These are phyloP conservation scores for Otatea glauca DNA, from an alignment of 176 grass and related monocot genomes.

Conservation along the genomic window DNA sequence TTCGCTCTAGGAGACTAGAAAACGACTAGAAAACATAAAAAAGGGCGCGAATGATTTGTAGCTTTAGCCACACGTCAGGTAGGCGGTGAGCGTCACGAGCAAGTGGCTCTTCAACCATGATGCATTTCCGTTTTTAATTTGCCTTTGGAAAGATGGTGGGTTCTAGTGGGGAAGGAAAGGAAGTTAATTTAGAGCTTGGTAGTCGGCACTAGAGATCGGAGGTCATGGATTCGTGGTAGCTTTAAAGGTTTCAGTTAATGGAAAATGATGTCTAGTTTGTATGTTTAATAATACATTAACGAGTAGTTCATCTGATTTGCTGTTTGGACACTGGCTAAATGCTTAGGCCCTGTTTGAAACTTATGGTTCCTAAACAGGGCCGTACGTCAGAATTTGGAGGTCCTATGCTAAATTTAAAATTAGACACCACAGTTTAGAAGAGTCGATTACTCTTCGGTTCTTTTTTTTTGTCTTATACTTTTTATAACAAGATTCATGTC, in stretches of 20 bases:
- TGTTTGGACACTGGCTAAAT: not conserved
- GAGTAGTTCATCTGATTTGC: not conserved
- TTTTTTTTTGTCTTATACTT: no score
- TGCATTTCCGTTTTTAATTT: not conserved
- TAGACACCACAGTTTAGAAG: no score
- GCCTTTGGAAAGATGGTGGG: slow-evolving; percentile 33
- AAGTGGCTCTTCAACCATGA: slow-evolving; percentile 28
- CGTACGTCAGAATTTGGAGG: no score
- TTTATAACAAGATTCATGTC: no score
- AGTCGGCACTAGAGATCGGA: slow-evolving; percentile 6
- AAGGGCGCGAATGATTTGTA: slow-evolving; percentile 26
- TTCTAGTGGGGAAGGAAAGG: not conserved
- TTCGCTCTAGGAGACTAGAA: not conserved
- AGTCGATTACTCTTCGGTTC: no score
- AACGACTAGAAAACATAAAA: not conserved
- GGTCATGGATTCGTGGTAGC: not conserved
- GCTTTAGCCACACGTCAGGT: slow-evolving; percentile 32
- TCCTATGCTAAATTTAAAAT: no score
- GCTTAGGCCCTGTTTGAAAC: not conserved
- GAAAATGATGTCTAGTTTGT: slow-evolving; percentile 21
- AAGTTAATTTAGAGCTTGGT: not conserved
- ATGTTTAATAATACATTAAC: not conserved
- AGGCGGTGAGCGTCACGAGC: not conserved
- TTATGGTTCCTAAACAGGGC: no score
- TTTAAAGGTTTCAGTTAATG: slow-evolving; percentile 27